Evolutionary conservation across 2,329 filamentous ascomycete species (phyloP), one percentile per base, ranked within the genome.

Genomic region (Fusarium anthophilum): DNA sequence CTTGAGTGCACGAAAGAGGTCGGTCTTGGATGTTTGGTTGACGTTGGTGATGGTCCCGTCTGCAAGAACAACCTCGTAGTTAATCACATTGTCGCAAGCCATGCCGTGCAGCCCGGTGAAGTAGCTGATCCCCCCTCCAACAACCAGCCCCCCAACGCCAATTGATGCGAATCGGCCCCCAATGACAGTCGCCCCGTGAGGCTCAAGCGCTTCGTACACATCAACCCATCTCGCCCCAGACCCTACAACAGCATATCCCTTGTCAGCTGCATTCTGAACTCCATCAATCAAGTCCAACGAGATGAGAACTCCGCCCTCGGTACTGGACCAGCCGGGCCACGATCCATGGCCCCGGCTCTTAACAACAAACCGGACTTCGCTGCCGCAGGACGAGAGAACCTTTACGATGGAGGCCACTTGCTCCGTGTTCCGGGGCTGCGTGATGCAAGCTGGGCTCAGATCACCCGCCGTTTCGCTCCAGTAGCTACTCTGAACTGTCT

Each of bases 361-460:
- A 13, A 50, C 22, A 3, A 11, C 28, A n/a, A 50, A 50, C 0
- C 5, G 10, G 5, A 50, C 15, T 8, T 30, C 5, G 5, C 3
- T 30, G 13, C 28, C 15, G 20, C 28, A 50, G 4, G 28, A 6
- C 5, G 28, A n/a, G 47, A 50, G 20, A 5, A 18, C 11, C 20
- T n/a, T 50, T 3, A 30, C 22, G 5, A 30, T 30, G 3, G 28
- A 30, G 7, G 28, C 20, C 14, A 50, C 28, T 3, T 50, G 28
- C 28, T 50, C 47, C 0, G 47, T 50, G 20, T 3, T 30, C 5
- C 5, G 0, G 7, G 47, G 47, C 0, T 20, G 7, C 9, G 47
- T 17, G 20, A 50, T 30, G 28, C 47, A 50, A 18, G 47, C 22
- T 1, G 28, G 47, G 7, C 28, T 50, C 15, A 50, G 20, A n/a